phyloP scores from a whole-genome alignment of 352 stramenopile genomes.

The Thraustochytrium sp. region DNA sequence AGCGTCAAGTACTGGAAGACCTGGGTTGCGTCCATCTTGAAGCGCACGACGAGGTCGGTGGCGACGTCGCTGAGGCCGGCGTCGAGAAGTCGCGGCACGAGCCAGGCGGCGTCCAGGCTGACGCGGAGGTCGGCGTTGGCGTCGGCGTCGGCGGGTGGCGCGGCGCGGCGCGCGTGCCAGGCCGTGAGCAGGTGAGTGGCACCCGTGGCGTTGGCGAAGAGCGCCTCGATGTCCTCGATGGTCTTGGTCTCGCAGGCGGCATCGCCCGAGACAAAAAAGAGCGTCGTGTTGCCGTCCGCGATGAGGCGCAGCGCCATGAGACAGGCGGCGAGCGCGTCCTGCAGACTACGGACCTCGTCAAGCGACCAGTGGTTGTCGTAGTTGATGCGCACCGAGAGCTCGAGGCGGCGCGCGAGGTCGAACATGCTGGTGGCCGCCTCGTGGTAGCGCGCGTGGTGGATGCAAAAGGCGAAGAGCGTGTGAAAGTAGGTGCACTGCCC shows the following conservation, averaged over 20 bases:
- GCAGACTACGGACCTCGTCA: background rate
- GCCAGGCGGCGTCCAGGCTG: background rate
- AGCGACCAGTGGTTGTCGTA: background rate
- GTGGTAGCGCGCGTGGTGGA: constrained; percentile 1
- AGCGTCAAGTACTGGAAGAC: background rate
- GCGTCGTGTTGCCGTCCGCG: background rate
- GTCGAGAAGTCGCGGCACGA: background rate
- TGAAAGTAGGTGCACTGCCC: background rate
- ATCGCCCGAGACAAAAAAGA: background rate
- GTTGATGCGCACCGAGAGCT: background rate
- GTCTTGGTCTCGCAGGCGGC: background rate
- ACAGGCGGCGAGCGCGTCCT: background rate
- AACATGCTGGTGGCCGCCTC: constrained; percentile 29
- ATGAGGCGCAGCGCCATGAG: background rate
- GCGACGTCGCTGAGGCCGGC: background rate
- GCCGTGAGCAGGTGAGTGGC: background rate
- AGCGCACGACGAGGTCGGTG: background rate
- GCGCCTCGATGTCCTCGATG: background rate
- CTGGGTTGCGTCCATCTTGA: constrained; percentile 11
- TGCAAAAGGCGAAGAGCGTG: constrained; percentile 5
- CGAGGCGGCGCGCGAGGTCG: background rate
- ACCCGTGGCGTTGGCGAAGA: background rate
- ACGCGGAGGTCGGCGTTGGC: background rate
- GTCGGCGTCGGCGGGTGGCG: too few species aligned
- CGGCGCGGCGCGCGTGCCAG: too few species aligned